Percentiles rank a stretch among this genome's conserved stretches.
phyloP scores from a whole-genome alignment of 2,329 filamentous ascomycete genomes.

The Trichoderma polysporum region DNA sequence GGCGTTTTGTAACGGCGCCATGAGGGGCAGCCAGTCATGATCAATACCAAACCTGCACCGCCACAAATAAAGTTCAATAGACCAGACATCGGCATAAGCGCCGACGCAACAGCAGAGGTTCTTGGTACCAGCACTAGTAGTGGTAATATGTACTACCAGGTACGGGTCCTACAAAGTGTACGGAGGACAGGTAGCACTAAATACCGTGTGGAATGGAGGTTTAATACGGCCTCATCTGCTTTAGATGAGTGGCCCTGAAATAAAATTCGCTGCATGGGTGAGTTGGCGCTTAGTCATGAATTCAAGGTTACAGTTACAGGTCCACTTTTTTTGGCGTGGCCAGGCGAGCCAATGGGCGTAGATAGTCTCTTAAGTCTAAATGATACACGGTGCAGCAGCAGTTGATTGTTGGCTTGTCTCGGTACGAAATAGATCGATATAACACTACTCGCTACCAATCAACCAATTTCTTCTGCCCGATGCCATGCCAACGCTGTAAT shows the following conservation, averaged over 20 bases:
- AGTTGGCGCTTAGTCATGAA: neutral
- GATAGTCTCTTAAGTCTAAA: neutral
- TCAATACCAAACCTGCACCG: neutral
- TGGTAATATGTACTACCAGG: too few species aligned
- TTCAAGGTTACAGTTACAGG: neutral
- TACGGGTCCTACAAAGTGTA: too few species aligned
- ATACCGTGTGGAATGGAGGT: neutral
- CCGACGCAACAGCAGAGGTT: neutral
- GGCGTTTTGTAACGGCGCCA: neutral
- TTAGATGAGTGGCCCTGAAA: conserved; percentile 12
- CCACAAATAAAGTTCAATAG: conserved; percentile 4
- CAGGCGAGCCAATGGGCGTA: neutral
- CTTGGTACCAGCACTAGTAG: too few species aligned
- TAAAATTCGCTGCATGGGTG: neutral
- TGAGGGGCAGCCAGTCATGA: conserved; percentile 6
- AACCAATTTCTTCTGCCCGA: too few species aligned
- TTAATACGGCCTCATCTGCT: neutral
- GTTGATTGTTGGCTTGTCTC: too few species aligned
- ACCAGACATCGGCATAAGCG: neutral
- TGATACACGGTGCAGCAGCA: too few species aligned
- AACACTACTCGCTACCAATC: too few species aligned
- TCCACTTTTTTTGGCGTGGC: neutral
- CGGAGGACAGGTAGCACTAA: too few species aligned
- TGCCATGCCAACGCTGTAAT: too few species aligned
- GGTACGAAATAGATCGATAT: too few species aligned